Base-by-base conservation (phyloP, 2,329 filamentous ascomycete genomes). In the Rhynchosporium graminicola region DNA sequence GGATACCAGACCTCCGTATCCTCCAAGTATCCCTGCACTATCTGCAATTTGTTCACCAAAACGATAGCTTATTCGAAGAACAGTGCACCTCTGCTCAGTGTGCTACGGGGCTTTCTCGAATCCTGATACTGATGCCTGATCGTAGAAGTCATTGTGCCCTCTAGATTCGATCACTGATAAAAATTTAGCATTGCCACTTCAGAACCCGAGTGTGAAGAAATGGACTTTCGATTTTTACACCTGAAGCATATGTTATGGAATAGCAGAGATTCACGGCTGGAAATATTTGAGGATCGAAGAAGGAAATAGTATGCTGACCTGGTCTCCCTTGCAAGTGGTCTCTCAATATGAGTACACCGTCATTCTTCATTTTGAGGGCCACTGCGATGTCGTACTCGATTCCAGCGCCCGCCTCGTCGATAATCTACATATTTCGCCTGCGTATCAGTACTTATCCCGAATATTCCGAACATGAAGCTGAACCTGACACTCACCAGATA, bases 1-100 rank as follows among this genome's bases (percentile, higher is more conserved):
- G 10, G 31, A 52, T 38, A 2, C 48, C 31, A 52, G 31, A 10
- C 48, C 48, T 10, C 15, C 31, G 20, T 52, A 52, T 26, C 48
- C 31, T 20, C 48, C 48, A 38, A 52, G 38, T 20, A 52, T 52
- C 38, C 48, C 48, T 3, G 28, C 45, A 47, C 45, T 20, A 47
- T 47, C 45, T 28, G 45, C 20, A 47, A 47, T 47, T 47, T 29
- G 20, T 47, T 29, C 3, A 20, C 45, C 45, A 10, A 47, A 52
- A 38, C 48, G 48, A 15, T 38, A 52, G 15, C 15, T 38, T n/a
- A 36, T 38, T 38, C 31, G 48, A 38, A 52, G 48, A n/a, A 38
- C 31, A 3, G 48, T 52, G 20, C 20, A 3, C 20, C 5, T n/a
- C 42, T 48, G 46, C 13, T 48, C 46, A 31, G 46, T 48, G 13